Conservation (phyloP, 2,329 filamentous ascomycete species). For the Fusarium odoratissimum region DNA sequence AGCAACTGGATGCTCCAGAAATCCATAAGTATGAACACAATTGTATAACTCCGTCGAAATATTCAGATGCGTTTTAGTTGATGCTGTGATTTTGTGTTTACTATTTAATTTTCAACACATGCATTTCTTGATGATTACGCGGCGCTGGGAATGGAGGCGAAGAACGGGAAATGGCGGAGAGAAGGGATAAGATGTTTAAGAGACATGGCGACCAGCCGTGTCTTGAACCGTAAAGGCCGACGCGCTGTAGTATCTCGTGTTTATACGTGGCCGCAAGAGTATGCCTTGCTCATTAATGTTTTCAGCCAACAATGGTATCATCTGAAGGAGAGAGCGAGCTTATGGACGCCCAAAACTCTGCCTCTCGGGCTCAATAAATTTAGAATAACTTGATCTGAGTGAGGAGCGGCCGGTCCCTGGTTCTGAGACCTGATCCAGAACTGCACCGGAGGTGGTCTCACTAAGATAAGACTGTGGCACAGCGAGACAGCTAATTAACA, state of each 20-base stretch:
- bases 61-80: background rate
- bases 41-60: background rate
- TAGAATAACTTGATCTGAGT: background rate
- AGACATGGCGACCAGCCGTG: slow-evolving; percentile 7
- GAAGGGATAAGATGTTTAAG: slow-evolving; percentile 8
- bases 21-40: background rate
- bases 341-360: background rate
- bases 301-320: background rate
- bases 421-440: background rate
- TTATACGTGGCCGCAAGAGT: background rate
- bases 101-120: background rate
- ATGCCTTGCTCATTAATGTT: background rate
- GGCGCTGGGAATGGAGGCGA: slow-evolving; percentile 28
- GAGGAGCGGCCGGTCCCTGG: background rate
- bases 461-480: slow-evolving; percentile 3
- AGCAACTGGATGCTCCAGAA: background rate
- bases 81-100: background rate
- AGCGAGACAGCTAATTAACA: background rate
- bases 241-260: background rate
- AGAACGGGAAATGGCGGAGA: slow-evolving; percentile 4
- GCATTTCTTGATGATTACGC: slow-evolving; percentile 11
- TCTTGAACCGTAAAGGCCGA: background rate
- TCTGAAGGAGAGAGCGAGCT: background rate
- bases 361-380: background rate
- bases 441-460: background rate